Evolutionary conservation across 1,284 basidiomycete genomes (phyloP).

Genomic region (Sutorius eximius): DNA sequence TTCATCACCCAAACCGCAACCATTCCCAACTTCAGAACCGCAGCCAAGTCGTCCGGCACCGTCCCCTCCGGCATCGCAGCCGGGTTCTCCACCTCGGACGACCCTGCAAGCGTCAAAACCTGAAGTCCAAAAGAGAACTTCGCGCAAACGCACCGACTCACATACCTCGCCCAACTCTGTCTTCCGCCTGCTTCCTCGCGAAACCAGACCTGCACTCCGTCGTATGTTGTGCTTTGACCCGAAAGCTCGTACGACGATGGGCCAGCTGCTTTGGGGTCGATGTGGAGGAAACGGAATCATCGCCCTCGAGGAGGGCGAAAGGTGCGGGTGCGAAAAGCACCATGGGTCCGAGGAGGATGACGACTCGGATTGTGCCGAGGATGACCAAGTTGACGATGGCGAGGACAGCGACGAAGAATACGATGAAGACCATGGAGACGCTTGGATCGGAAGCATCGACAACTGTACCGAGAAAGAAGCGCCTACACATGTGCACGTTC

Average conservation of each 20-base stretch:
- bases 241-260: slow-evolving; percentile 85
- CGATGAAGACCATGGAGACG: slow-evolving; percentile 73
- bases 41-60: slow-evolving; percentile 26
- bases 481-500: slow-evolving; percentile 65
- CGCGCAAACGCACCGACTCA: slow-evolving; percentile 60
- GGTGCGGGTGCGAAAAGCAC: slow-evolving; percentile 62
- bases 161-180: slow-evolving; percentile 92
- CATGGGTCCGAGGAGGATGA: slow-evolving; percentile 32
- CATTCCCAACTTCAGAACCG: slow-evolving; percentile 15
- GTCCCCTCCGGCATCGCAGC: slow-evolving; percentile 13
- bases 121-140: slow-evolving; percentile 24
- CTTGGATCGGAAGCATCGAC: slow-evolving; percentile 75
- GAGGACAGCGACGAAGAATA: slow-evolving; percentile 57
- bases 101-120: slow-evolving; percentile 9
- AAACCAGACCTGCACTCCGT: slow-evolving; percentile 84
- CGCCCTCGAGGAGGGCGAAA: slow-evolving; percentile 34
- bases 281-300: slow-evolving; percentile 75
- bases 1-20: slow-evolving; percentile 20
- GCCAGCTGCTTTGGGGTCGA: slow-evolving; percentile 85
- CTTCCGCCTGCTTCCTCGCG: slow-evolving; percentile 94
- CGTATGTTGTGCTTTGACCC: slow-evolving; percentile 96
- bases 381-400: slow-evolving; percentile 14
- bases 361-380: slow-evolving; percentile 5
- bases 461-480: slow-evolving; percentile 62
- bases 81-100: slow-evolving; percentile 4